Evolutionary conservation across 2,329 filamentous ascomycete species (phyloP), one percentile per base, ranked within the genome.

Genomic region (Drechslerella coelobrocha): DNA sequence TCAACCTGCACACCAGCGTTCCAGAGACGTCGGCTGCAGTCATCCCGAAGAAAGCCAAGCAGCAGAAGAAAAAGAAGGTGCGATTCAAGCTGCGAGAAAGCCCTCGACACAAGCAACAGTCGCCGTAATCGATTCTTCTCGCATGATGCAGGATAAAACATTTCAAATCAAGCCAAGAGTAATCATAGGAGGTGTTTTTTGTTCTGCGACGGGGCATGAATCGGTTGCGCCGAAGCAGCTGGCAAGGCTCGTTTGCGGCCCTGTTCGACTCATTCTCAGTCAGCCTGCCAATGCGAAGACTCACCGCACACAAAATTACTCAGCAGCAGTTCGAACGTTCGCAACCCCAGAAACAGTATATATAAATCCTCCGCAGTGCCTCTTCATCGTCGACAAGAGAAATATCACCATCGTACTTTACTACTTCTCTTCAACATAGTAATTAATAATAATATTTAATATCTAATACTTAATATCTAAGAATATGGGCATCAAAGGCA

Each of bases 401-500:
- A 31, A 31, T 12, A 31, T 6, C 6, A 31, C 6, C 29, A 31
- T 31, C n/a, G n/a, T n/a, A n/a, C n/a, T n/a, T n/a, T n/a, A n/a
- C n/a, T n/a, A n/a, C n/a, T n/a, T n/a, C n/a, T n/a, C n/a, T n/a
- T 19, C 43, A 14, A 26, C 37, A 34, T 26, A n/a, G 5, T 45
- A 45, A 45, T 45, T 17, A 6, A 45, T 17, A 17, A 45, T 55
- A 55, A 55, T 55, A 21, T 41, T 41, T 60, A 51, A 59, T 59
- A 39, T 39, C 34, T 51, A 62, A 62, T 69, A 27, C 21, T 50
- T 63, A 61, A 62, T 50, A n/a, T 37, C n/a, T 1, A 50, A 29
- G 26, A 8, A 21, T 27, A 50, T 69, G 65, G 65, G 65, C 45
- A 69, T 69, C 57, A 69, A 69, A 21, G 65, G 65, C 57, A 69